These are phyloP conservation scores for Talaromyces sp. DNA, from an alignment of 2,329 filamentous ascomycete species.

Conservation along the genomic window DNA sequence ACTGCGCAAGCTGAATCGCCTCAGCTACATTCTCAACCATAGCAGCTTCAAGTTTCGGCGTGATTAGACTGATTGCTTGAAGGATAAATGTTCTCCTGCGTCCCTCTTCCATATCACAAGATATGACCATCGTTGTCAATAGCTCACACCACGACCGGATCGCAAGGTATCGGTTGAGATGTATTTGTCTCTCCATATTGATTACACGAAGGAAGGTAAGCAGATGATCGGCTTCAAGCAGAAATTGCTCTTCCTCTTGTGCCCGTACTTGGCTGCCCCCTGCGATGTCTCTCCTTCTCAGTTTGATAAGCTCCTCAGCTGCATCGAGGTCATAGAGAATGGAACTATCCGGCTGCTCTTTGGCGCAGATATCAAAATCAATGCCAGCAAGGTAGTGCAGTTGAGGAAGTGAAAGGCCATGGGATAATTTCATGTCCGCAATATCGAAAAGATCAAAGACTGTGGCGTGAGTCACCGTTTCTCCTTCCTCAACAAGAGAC, in stretches of 20 bases:
- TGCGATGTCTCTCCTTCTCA: conserved; percentile 43
- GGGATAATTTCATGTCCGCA: conserved; percentile 60
- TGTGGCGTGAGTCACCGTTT: conserved; percentile 65
- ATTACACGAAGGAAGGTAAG: conserved; percentile 38
- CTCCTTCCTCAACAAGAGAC: conserved; percentile 63
- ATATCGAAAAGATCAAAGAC: conserved; percentile 96
- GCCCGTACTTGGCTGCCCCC: conserved; percentile 44
- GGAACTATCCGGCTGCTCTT: conserved; percentile 53
- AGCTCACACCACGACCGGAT: conserved; percentile 82
- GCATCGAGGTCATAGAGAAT: conserved; percentile 66
- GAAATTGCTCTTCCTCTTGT: conserved; percentile 41
- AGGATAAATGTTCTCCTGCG: conserved; percentile 74
- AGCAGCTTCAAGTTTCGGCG: conserved; percentile 80
- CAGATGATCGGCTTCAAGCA: conserved; percentile 37
- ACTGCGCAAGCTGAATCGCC: conserved; percentile 70
- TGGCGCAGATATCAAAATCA: conserved; percentile 63
- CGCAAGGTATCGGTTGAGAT: conserved; percentile 58
- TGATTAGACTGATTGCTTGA: conserved; percentile 78
- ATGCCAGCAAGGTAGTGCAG: conserved; percentile 63
- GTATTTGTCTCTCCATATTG: conserved; percentile 39
- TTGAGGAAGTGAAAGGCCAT: conserved; percentile 48
- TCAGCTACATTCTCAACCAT: conserved; percentile 66
- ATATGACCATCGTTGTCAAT: conserved; percentile 76
- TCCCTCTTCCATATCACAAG: conserved; percentile 71
- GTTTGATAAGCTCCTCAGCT: conserved; percentile 67